A percentile compares a stretch with the other conserved stretches of the same genome.
phyloP scores from a whole-genome alignment of 306 rosid species.

The Cyclanthera cordifolia region DNA sequence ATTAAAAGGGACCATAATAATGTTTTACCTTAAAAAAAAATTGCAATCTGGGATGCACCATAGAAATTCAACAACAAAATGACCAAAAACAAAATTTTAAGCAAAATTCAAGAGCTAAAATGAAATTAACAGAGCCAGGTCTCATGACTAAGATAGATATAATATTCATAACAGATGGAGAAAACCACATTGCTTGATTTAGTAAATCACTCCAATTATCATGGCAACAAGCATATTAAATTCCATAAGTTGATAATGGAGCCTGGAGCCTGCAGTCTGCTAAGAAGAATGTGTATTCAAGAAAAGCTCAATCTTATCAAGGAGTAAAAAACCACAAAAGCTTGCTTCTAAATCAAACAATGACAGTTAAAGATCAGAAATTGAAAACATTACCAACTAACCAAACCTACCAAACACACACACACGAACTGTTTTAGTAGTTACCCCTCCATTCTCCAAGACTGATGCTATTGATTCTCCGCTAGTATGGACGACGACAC shows the following conservation, averaged over 20 bases:
- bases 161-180: not conserved
- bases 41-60: not conserved
- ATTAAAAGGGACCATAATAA: too few relatives aligned
- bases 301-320: not conserved
- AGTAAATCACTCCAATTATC: not conserved
- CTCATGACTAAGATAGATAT: not conserved
- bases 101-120: not conserved
- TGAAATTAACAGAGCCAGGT: not conserved
- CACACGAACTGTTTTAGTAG: not conserved
- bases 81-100: not conserved
- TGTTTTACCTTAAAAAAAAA: too few relatives aligned
- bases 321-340: not conserved
- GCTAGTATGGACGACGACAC: not conserved
- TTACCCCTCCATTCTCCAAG: not conserved
- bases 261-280: not conserved
- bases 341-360: slow-evolving; percentile 6
- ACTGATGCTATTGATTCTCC: not conserved
- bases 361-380: not conserved
- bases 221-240: not conserved
- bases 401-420: slow-evolving; percentile 3
- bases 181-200: not conserved
- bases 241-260: not conserved
- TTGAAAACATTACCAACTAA: not conserved
- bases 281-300: slow-evolving; percentile 4
- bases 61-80: not conserved